A percentile compares a stretch with the other conserved stretches of the same genome.
Conservation (phyloP, 2,329 filamentous ascomycete species). For the Cladosporium austrohemisphaericum region DNA sequence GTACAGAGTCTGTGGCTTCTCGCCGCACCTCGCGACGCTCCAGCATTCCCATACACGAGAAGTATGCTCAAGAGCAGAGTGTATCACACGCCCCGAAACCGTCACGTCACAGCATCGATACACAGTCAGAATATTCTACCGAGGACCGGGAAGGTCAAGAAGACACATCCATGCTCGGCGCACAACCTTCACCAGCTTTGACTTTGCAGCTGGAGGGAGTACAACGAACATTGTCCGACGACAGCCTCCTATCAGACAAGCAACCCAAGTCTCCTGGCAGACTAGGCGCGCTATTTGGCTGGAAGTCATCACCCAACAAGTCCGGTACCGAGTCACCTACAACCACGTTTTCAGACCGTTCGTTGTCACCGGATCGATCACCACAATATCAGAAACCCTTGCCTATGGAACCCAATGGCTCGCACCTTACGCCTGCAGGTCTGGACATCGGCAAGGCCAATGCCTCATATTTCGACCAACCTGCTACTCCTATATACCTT, state of each 20-base stretch:
- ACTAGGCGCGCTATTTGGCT: constrained; percentile 65
- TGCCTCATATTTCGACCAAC: constrained; percentile 44
- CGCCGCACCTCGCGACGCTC: constrained; percentile 25
- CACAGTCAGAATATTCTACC: constrained; percentile 18
- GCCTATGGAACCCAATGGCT: constrained; percentile 29
- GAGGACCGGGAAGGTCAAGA: constrained; percentile 4
- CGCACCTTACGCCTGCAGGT: constrained; percentile 41
- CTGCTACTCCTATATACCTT: constrained; percentile 43
- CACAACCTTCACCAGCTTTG: constrained; percentile 29
- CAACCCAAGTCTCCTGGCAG: constrained; percentile 47
- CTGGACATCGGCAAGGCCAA: constrained; percentile 53
- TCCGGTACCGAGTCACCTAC: constrained; percentile 52
- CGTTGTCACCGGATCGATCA: constrained; percentile 56
- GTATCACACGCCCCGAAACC: constrained; percentile 25
- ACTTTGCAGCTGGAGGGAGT: constrained; percentile 33
- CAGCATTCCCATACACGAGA: constrained; percentile 24
- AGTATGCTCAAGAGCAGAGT: constrained; percentile 27
- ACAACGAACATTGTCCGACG: constrained; percentile 33
- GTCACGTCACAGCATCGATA: constrained; percentile 24
- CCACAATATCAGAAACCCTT: constrained; percentile 36
- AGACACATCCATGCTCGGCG: constrained; percentile 23
- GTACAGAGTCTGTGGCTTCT: constrained; percentile 22
- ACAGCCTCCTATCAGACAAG: constrained; percentile 26
- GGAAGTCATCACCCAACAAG: constrained; percentile 55
- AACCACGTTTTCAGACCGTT: constrained; percentile 60